A percentile compares a stretch with the other conserved stretches of the same genome.
Conservation (phyloP, 2,329 filamentous ascomycete genomes). For the Mycocentrospora acerina region DNA sequence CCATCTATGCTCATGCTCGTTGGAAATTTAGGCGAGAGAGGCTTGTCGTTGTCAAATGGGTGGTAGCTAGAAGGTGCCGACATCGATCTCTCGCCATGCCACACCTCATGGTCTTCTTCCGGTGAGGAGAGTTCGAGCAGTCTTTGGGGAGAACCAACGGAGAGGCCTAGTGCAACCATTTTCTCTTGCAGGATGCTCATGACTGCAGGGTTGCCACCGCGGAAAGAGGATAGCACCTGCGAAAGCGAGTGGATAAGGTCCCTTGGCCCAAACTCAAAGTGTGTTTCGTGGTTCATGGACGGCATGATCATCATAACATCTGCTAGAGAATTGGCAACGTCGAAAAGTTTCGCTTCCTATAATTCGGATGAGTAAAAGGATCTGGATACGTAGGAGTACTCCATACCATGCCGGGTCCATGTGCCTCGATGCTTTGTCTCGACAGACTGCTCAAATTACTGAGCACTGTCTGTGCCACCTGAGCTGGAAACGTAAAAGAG, state of each 20-base stretch:
- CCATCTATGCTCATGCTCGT: slow-evolving; percentile 21
- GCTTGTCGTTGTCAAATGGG: slow-evolving; percentile 4
- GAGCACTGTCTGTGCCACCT: slow-evolving; percentile 37
- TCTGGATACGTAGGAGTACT: too few species aligned
- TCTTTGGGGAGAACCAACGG: slow-evolving; percentile 30
- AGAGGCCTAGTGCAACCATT: slow-evolving; percentile 27
- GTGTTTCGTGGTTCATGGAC: slow-evolving; percentile 31
- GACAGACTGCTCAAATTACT: slow-evolving; percentile 32
- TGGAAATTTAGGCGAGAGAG: slow-evolving; percentile 15
- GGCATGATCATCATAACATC: slow-evolving; percentile 43
- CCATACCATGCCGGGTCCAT: slow-evolving; percentile 40
- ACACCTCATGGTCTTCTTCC: slow-evolving; percentile 33
- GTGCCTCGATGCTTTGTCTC: slow-evolving; percentile 35
- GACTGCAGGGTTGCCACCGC: slow-evolving; percentile 38
- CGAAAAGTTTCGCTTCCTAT: slow-evolving; percentile 40
- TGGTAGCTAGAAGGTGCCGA: slow-evolving; percentile 19
- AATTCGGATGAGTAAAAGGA: neutral
- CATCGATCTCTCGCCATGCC: slow-evolving; percentile 18
- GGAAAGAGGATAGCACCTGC: slow-evolving; percentile 29
- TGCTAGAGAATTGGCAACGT: slow-evolving; percentile 38
- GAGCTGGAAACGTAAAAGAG: slow-evolving; percentile 38
- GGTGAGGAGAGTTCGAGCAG: slow-evolving; percentile 34
- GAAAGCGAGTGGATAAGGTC: slow-evolving; percentile 38
- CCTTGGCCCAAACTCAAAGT: slow-evolving; percentile 34
- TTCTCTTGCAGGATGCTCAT: slow-evolving; percentile 38